Evolutionary conservation across 208 protist genomes (phyloP), one percentile per base, ranked within the genome.

Genomic region (Trypanosoma grayi): DNA sequence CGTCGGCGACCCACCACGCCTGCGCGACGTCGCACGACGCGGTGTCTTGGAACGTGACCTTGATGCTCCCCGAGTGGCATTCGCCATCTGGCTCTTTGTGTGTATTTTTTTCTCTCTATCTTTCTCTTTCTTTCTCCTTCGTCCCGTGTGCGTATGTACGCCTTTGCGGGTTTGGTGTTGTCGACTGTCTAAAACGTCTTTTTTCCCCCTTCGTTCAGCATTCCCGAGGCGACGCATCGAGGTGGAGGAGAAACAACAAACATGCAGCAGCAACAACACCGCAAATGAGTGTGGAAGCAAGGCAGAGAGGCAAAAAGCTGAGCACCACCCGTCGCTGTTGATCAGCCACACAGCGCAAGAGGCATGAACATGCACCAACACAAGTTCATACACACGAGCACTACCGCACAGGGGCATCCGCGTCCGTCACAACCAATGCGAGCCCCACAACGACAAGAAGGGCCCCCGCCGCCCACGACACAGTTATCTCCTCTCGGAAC

Each of bases 401-500:
- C 40, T 41, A 41, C 16, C 41, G 25, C 28, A 28, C 41, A 51
- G 55, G 28, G 30, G 30, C 43, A 1, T 73, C 48, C 7, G 79
- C 67, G 34, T 93, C 87, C 0, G 75, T 81, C 30, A 90, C 88
- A 16, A 94, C 71, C 25, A 94, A 54, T 9, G 66, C 78, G 0
- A 92, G 75, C 8, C 88, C 88, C 1, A 79, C 2, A 34, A 85
- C 73, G 28, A 90, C 83, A 25, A 90, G 55, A 30, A 87, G 41
- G 4, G 88, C 88, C 11, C 88, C 85, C 2, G 40, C 40, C 8
- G 54, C 72, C 85, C 88, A 94, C 64, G 73, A 70, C 11, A 66
- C 34, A 51, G 77, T 92, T 57, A 94, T 75, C 40, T 75, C 70
- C 60, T 92, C 84, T 2, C 68, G 69, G 64, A 94, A 94, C 28